phyloP scores from a whole-genome alignment of 371 early-diverging fungal genomes.

The Mucor saturninus region DNA sequence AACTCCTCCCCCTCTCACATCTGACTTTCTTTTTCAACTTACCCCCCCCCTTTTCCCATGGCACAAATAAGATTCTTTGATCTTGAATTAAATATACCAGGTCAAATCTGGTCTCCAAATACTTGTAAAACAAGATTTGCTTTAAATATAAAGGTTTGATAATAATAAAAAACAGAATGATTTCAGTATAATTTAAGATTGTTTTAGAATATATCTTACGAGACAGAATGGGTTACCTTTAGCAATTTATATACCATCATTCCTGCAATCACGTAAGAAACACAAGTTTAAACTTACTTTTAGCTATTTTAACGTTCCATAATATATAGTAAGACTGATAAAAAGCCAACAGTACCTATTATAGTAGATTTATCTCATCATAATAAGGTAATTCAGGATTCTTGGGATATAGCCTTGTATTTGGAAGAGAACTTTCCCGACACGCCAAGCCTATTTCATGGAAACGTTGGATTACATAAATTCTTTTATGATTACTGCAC shows the following conservation, averaged over 20 bases:
- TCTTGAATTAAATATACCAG: constrained; percentile 18
- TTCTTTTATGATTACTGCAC: constrained; percentile 13
- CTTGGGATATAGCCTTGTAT: constrained; percentile 28
- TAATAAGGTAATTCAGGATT: constrained; percentile 20
- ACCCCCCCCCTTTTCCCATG: constrained; percentile 14
- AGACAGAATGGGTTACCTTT: constrained; percentile 27
- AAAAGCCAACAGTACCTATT: constrained; percentile 20
- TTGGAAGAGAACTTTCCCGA: constrained; percentile 24
- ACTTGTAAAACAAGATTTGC: constrained; percentile 31
- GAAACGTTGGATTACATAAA: constrained; percentile 17
- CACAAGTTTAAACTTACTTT: background rate
- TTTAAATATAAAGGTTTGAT: constrained; percentile 29
- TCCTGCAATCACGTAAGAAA: constrained; percentile 16
- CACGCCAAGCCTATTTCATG: constrained; percentile 22
- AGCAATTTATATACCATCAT: constrained; percentile 8
- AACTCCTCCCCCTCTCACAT: background rate
- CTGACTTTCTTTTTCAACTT: background rate
- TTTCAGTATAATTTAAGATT: background rate
- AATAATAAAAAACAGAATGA: background rate
- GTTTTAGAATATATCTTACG: constrained; percentile 23
- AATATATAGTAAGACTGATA: constrained; percentile 12
- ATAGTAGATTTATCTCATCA: constrained; percentile 15
- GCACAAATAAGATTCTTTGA: constrained; percentile 20
- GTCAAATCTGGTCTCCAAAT: constrained; percentile 22
- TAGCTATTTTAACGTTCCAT: background rate